Base-by-base conservation (phyloP, 768 basidiomycete genomes). In the Podaxis sp. region DNA sequence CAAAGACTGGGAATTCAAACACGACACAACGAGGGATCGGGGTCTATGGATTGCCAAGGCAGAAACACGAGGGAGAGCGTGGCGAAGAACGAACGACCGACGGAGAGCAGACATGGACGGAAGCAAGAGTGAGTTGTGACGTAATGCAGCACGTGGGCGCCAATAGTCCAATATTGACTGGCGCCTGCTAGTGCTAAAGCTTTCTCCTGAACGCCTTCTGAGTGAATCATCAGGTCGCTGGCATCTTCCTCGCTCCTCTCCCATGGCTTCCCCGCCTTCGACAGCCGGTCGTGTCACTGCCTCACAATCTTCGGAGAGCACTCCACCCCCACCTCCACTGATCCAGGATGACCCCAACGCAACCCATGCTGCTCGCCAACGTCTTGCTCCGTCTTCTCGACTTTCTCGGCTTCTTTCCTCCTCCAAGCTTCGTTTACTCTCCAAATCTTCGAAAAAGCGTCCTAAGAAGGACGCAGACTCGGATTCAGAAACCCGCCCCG, bases 321-420 rank as follows among this genome's bases (percentile, higher is more conserved):
- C 63, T 30, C 79, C 77, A 46, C 79, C 81, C 1, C 82, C 80
- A 17, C 72, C 70, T 13, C 67, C 72, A 44, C 75, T 81, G 58
- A 70, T 73, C 49, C 70, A 70, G 22, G 82, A 81, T 57, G 79
- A 81, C 65, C 73, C 79, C 30, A 69, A 74, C 42, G 78, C 75
- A 6, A 79, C 76, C 11, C 77, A 83, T 17, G 68, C 77, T 13
- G 86, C 85, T 36, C 80, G 81, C 26, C 79, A 76, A 60, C 83
- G 80, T 65, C 67, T 85, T 38, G 57, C 73, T 3, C 71, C 70
- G 24, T 82, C 76, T 49, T 72, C 77, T 26, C 71, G 72, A 51
- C 71, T 80, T 13, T 71, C 76, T 24, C 70, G 71, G 46, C 70
- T 80, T 15, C 70, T 79, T 58, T 79, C 76, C 13, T 66, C 77